Evolutionary conservation across 495 filamentous ascomycete genomes (phyloP), one percentile per base, ranked within the genome.

Genomic region (Halenospora varia): DNA sequence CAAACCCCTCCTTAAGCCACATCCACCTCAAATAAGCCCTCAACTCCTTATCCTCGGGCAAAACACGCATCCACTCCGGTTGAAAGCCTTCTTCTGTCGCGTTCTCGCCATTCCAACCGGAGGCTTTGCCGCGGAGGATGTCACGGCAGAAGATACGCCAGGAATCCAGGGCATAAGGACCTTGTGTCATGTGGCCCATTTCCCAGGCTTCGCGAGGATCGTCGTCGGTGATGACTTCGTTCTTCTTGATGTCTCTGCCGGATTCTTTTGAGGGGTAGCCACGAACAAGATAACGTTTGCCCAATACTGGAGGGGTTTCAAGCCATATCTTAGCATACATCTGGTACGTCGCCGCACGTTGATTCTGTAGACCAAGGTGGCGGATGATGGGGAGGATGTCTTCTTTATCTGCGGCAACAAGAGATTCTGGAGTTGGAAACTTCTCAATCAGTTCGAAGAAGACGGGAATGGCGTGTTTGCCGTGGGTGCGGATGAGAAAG

Each of bases 131-230:
- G 1, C 91, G 76, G 25, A 96, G 67, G 46, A 77, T 77, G 69
- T 97, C 93, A 1, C 93, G 79, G 64, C 90, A 96, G 68, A 97
- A 97, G 53, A 97, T 96, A 2, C 94, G 80, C 90, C 91, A 97
- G 57, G 86, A 90, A 69, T 97, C 93, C 39, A 96, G 71, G 0
- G 92, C 89, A 70, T 97, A 97, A 1, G 84, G 79, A 1, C 94
- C 93, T n/a, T 88, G 86, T 0, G 92, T 89, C 35, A 97, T 66
- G 67, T 96, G 88, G 0, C 86, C 92, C 56, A 96, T 84, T 62
- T 97, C 93, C 87, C 90, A 96, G 3, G 82, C 87, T 2, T 71
- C 70, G 2, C 62, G 50, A 11, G 70, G 56, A 46, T 64, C 62
- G n/a, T 68, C 67, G 20, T 68, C 69, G 23, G 65, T 35, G 8